Percentiles rank a stretch among this genome's conserved stretches.
Conservation (phyloP, 2,329 filamentous ascomycete species). For the Lecanoromycetidae sp. region DNA sequence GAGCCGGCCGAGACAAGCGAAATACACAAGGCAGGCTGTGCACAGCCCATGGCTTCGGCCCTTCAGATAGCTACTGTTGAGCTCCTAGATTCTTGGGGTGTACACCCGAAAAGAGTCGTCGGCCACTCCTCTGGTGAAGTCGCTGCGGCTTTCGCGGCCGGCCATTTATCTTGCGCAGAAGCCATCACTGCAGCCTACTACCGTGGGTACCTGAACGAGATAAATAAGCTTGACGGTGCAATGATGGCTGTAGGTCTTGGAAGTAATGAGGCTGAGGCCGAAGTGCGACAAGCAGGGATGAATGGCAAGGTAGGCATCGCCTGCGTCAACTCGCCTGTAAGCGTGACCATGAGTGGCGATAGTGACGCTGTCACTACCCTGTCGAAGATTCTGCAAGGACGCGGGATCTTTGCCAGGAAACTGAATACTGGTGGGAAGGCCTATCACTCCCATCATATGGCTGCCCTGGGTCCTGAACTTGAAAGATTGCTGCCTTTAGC, state of each 20-base stretch:
- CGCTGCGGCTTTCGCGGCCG: constrained; percentile 20
- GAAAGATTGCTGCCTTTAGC: neutral
- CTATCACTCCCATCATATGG: constrained; percentile 25
- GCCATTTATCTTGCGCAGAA: constrained; percentile 23
- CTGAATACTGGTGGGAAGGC: constrained; percentile 30
- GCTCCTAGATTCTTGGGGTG: constrained; percentile 14
- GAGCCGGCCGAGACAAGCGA: constrained; percentile 15
- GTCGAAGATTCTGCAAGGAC: constrained; percentile 13
- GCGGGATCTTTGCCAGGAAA: constrained; percentile 29
- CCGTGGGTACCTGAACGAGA: neutral
- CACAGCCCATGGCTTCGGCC: constrained; percentile 17
- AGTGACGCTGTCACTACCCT: constrained; percentile 25
- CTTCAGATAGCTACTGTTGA: constrained; percentile 21
- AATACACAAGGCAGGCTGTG: constrained; percentile 1
- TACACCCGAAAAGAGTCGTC: constrained; percentile 17
- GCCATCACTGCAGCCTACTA: constrained; percentile 19
- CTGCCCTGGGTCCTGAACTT: constrained; percentile 16
- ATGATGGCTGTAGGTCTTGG: constrained; percentile 6
- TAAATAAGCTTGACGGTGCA: neutral
- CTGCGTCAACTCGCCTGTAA: constrained; percentile 7
- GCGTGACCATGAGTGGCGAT: constrained; percentile 7
- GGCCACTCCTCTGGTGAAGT: constrained; percentile 23
- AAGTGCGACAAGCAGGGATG: neutral
- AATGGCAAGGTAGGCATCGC: constrained; percentile 12
- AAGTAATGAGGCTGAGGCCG: neutral